These are phyloP conservation scores for Aspergillus fischeri DNA, from an alignment of 2,329 filamentous ascomycete genomes.

Conservation along the genomic window DNA sequence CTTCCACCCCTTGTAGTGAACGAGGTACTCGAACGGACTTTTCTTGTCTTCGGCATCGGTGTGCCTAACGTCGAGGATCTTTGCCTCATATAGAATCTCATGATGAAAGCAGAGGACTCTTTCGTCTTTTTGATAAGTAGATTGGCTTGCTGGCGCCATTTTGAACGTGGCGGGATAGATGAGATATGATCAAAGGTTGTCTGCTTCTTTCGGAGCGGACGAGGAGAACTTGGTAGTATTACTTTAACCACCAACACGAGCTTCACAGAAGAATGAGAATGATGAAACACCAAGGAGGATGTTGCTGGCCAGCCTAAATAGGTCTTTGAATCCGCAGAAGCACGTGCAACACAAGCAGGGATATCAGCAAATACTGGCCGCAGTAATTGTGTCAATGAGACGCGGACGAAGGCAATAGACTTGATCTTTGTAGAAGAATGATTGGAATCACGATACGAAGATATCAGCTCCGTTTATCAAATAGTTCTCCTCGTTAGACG, in stretches of 20 bases:
- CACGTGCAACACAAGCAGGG: not conserved
- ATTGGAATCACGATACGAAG: not conserved
- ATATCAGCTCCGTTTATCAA: not conserved
- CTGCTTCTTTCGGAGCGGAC: not conserved
- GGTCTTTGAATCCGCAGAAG: not conserved
- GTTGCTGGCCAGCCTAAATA: not conserved
- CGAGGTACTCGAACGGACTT: conserved; percentile 77
- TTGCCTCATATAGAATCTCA: conserved; percentile 95
- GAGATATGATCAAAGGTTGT: not conserved
- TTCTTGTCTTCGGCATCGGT: conserved; percentile 62
- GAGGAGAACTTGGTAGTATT: not conserved
- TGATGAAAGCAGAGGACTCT: conserved; percentile 95
- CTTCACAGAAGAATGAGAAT: not conserved
- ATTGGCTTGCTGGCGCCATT: conserved; percentile 58
- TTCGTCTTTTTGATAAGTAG: conserved; percentile 70
- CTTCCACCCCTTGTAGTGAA: conserved; percentile 99
- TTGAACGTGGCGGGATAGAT: conserved; percentile 35
- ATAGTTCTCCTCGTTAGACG: not conserved
- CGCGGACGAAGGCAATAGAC: not conserved
- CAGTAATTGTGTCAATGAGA: not conserved
- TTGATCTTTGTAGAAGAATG: not conserved
- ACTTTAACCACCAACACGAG: not conserved
- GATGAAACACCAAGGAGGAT: not conserved
- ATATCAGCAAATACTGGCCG: not conserved
- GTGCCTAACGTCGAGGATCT: conserved; percentile 74